Conservation (phyloP, 345 rosid species). For the Schrenkiella parvula region DNA sequence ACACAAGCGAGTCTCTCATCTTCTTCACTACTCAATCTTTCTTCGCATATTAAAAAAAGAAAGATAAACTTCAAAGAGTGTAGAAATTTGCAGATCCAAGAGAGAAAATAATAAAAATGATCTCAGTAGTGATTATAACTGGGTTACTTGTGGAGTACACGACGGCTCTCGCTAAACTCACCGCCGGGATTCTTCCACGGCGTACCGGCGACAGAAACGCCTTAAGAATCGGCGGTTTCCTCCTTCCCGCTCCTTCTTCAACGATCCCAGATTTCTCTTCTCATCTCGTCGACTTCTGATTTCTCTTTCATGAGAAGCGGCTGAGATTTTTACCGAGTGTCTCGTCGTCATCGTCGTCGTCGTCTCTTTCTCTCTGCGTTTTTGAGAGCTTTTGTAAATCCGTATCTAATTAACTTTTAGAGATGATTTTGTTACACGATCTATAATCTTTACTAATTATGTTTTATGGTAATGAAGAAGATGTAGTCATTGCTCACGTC, state of each 20-base stretch:
- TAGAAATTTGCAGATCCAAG: not conserved
- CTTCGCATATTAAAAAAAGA: not conserved
- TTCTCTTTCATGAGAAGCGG: not conserved
- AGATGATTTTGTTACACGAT: conserved; percentile 5
- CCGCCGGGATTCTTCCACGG: conserved; percentile 36
- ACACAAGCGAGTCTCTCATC: not conserved
- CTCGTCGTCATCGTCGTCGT: conserved; percentile 17
- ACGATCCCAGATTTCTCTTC: conserved; percentile 32
- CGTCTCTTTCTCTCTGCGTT: not conserved
- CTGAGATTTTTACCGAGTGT: conserved; percentile 21
- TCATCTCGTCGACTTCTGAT: conserved; percentile 34
- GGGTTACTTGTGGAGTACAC: conserved; percentile 54
- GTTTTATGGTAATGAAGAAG: not conserved
- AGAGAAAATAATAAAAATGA: conserved; percentile 28
- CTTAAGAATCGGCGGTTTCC: conserved; percentile 20
- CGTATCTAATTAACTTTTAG: conserved; percentile 8
- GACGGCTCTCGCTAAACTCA: conserved; percentile 43
- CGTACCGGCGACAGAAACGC: conserved; percentile 22
- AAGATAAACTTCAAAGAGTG: not conserved
- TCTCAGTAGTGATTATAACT: conserved; percentile 43
- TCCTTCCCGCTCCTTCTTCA: conserved; percentile 20
- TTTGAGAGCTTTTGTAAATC: conserved; percentile 19
- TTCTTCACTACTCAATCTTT: conserved; percentile 16
- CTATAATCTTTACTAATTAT: not conserved
- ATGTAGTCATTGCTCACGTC: conserved; percentile 18